Evolutionary conservation across 2,329 filamentous ascomycete genomes (phyloP).

Genomic region (Penicillium freii): DNA sequence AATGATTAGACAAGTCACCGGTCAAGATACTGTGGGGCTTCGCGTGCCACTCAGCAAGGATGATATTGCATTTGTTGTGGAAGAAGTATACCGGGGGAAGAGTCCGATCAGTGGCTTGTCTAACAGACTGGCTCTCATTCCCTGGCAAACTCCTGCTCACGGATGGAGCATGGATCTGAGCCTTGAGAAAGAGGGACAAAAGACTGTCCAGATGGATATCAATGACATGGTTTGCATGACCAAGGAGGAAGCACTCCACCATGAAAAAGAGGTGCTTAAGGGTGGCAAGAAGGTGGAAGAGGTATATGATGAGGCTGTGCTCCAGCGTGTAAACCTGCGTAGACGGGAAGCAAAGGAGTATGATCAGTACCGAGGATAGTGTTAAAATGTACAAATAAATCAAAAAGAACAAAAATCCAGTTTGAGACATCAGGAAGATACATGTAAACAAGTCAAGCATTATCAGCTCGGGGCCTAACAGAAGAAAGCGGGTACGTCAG

Average conservation of each 20-base stretch:
- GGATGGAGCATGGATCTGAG: conserved; percentile 62
- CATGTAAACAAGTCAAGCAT: neutral
- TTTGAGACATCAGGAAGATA: neutral
- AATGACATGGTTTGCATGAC: conserved; percentile 85
- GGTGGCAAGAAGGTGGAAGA: conserved; percentile 66
- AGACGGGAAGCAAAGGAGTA: conserved; percentile 64
- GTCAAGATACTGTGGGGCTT: conserved; percentile 63
- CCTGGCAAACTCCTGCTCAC: conserved; percentile 69
- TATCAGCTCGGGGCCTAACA: neutral
- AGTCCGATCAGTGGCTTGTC: conserved; percentile 80
- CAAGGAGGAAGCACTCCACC: conserved; percentile 77
- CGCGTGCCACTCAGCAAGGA: conserved; percentile 73
- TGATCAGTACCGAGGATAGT: conserved; percentile 47
- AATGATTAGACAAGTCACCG: conserved; percentile 57
- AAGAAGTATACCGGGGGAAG: conserved; percentile 82
- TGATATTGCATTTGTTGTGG: conserved; percentile 83
- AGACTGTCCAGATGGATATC: conserved; percentile 66
- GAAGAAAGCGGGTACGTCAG: conserved; percentile 6
- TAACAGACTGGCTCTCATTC: conserved; percentile 72
- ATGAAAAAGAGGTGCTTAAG: conserved; percentile 76
- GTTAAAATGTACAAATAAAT: neutral
- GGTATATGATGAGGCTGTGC: conserved; percentile 67
- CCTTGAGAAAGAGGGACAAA: conserved; percentile 66
- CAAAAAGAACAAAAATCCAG: neutral
- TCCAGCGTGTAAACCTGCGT: conserved; percentile 66